Percentiles rank a stretch among this genome's conserved stretches.
These are phyloP conservation scores for Russula olivacea DNA, from an alignment of 768 basidiomycete species.

Conservation along the genomic window DNA sequence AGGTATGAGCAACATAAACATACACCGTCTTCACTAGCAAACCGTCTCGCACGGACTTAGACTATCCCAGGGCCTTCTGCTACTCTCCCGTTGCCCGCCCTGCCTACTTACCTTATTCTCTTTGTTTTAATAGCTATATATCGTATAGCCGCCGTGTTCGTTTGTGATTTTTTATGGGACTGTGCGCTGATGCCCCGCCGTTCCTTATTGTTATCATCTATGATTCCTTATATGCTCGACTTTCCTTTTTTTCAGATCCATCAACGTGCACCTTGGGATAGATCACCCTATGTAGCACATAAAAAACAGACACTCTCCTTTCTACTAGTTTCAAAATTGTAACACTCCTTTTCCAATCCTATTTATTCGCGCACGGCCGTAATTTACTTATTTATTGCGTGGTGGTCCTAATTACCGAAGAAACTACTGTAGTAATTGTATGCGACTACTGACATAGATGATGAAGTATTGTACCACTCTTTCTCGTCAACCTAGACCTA, in stretches of 20 bases:
- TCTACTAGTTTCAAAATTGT: not conserved
- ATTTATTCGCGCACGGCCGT: not conserved
- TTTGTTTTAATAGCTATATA: not conserved
- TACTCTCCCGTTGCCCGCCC: no score
- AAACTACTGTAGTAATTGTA: not conserved
- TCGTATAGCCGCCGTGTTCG: not conserved
- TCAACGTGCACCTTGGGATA: not conserved
- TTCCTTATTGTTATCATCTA: not conserved
- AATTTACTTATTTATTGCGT: not conserved
- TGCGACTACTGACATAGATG: not conserved
- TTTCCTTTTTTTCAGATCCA: not conserved
- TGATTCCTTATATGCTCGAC: not conserved
- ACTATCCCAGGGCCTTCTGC: not conserved
- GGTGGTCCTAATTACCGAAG: not conserved
- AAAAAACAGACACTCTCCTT: not conserved
- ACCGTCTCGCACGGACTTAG: not conserved
- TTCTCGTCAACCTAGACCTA: not conserved
- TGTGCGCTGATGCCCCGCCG: not conserved
- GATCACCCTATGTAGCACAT: not conserved
- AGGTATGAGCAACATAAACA: not conserved
- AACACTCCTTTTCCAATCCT: not conserved
- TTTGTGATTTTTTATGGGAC: not conserved
- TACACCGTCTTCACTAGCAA: not conserved
- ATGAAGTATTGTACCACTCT: not conserved
- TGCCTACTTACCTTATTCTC: not conserved